Conservation (phyloP, 2,329 filamentous ascomycete genomes). For the Penicillium sp. region DNA sequence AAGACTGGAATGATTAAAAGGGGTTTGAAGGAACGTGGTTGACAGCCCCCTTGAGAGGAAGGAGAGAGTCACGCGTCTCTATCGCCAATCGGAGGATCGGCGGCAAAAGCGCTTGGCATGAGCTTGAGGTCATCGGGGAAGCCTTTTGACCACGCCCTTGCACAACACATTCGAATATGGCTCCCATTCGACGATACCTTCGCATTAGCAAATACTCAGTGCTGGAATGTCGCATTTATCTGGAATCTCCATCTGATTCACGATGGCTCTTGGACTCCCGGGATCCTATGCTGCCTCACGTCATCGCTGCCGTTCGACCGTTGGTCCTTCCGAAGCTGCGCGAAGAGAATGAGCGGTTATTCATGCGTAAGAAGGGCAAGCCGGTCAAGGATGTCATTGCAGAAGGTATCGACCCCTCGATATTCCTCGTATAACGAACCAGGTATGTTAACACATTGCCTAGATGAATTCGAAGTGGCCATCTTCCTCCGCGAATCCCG, state of each 20-base stretch:
- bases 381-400: constrained; percentile 83
- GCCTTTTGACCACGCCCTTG: background rate
- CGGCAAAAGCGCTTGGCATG: constrained; percentile 17
- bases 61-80: constrained; percentile 1
- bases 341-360: constrained; percentile 69
- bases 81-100: constrained; percentile 20
- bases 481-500: constrained; percentile 87
- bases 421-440: constrained; percentile 45
- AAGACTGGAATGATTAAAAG: background rate
- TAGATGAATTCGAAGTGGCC: constrained; percentile 96
- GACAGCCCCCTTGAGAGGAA: background rate
- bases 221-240: constrained; percentile 93
- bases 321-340: constrained; percentile 85
- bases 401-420: constrained; percentile 57
- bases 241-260: constrained; percentile 81
- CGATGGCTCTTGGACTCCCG: constrained; percentile 79
- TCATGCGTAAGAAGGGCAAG: constrained; percentile 70
- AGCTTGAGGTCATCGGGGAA: constrained; percentile 10
- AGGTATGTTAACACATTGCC: constrained; percentile 84
- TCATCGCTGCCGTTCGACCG: constrained; percentile 81
- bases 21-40: background rate
- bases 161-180: constrained; percentile 56
- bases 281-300: constrained; percentile 71
- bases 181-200: constrained; percentile 82
- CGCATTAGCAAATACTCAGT: constrained; percentile 91